Conservation (phyloP, 2,329 filamentous ascomycete genomes). For the Arthroderma sp. region DNA sequence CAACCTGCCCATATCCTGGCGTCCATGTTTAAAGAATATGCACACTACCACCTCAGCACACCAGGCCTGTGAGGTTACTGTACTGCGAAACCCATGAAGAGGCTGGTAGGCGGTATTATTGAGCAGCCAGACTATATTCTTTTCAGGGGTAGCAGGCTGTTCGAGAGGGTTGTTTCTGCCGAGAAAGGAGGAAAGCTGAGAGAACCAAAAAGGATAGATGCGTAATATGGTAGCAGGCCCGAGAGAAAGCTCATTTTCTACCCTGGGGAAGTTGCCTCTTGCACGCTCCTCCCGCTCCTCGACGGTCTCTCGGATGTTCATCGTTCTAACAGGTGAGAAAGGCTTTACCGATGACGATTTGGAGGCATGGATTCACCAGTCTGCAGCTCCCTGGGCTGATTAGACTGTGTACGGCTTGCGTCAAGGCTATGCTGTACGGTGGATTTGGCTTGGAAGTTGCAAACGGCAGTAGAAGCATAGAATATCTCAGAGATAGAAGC, state of each 20-base stretch:
- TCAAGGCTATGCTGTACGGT: no score
- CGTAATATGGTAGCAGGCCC: constrained; percentile 2
- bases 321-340: neutral
- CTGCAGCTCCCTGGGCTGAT: no score
- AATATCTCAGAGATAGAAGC: no score
- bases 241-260: constrained; percentile 9
- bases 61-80: constrained; percentile 41
- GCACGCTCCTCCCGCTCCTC: constrained; percentile 8
- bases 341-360: no score
- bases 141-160: constrained; percentile 45
- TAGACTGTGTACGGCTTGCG: no score
- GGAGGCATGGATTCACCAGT: no score
- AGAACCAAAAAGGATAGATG: constrained; percentile 6
- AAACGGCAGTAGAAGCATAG: no score
- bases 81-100: neutral
- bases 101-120: constrained; percentile 72
- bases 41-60: constrained; percentile 71
- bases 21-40: constrained; percentile 62
- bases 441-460: no score
- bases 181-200: constrained; percentile 21
- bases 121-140: constrained; percentile 72
- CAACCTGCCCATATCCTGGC: constrained; percentile 52
- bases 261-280: constrained; percentile 8
- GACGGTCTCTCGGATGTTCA: constrained; percentile 2
- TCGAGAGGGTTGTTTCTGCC: constrained; percentile 43